Percentiles rank a stretch among this genome's conserved stretches.
phyloP scores from a whole-genome alignment of 2,329 filamentous ascomycete species.

The Rutstroemia sp. region DNA sequence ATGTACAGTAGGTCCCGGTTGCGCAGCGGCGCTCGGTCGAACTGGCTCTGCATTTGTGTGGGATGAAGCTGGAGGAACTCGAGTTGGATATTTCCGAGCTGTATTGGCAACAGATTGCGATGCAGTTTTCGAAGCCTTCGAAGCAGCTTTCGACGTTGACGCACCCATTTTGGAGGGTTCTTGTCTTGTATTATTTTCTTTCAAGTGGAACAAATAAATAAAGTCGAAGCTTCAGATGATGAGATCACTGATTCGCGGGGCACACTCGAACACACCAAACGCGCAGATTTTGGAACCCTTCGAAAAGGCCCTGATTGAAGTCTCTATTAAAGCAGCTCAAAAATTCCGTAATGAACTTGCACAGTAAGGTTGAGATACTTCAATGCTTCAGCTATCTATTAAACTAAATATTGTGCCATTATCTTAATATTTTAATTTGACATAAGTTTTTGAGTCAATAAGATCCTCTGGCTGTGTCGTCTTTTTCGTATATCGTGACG shows the following conservation, averaged over 20 bases:
- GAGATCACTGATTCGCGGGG: neutral
- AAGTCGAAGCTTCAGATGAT: neutral
- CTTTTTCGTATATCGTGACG: no score
- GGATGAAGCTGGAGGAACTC: constrained; percentile 14
- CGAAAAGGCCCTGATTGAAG: no score
- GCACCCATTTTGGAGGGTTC: constrained; percentile 18
- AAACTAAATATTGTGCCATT: no score
- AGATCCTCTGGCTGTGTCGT: no score
- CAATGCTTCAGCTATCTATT: neutral
- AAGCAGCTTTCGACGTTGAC: constrained; percentile 22
- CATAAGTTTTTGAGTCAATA: no score
- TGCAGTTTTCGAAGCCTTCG: constrained; percentile 15
- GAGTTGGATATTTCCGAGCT: constrained; percentile 27
- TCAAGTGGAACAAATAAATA: neutral
- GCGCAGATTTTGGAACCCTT: no score
- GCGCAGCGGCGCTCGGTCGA: constrained; percentile 6
- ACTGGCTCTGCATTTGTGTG: constrained; percentile 8
- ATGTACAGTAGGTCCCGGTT: constrained; percentile 10
- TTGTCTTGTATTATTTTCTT: neutral
- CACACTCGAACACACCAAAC: neutral
- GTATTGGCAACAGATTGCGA: constrained; percentile 12
- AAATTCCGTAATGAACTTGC: no score
- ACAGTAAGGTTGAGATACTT: neutral
- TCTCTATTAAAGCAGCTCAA: no score
- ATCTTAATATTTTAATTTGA: no score